Evolutionary conservation across 176 grass and related monocot species (phyloP), one percentile per base, ranked within the genome.

Genomic region (Elymus sibiricus): DNA sequence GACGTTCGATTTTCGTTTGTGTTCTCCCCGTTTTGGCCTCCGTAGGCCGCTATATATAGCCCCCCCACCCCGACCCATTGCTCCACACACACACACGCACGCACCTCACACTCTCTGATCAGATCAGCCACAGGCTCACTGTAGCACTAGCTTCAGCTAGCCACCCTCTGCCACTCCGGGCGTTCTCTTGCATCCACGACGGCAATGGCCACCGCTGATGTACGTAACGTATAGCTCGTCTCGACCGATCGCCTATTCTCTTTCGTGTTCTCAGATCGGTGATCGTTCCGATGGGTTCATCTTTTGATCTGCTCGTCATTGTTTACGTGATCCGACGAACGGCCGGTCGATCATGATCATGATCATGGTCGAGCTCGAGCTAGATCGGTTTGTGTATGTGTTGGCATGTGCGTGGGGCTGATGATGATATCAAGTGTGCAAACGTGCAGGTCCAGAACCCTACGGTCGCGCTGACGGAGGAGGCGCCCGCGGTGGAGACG

Each of bases 121-220:
- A 56, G 3, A 63, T 73, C 47, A 49, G 14, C 1, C 15, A 17
- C 46, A 22, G 51, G 0, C 1, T 72, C 69, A 13, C 68, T 1
- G 14, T 34, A 67, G 68, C 79, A 22, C 40, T 29, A 80, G 65
- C 65, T 71, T 44, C 16, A 56, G 31, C 71, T 61, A 70, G 29
- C 17, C 27, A 17, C 9, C 72, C 14, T 24, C 35, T 29, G 12
- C 38, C 70, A 15, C 70, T 27, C 24, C 6, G 70, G 37, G 1
- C 19, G 7, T 11, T 25, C 42, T 7, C 69, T 24, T 71, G 37
- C 69, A 25, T 71, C 69, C 0, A 12, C 22, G 0, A 42, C 74
- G 74, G 19, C 76, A 83, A 95, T 95, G 94, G 91, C 94, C 86
- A 85, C 94, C 0, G 94, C 80, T 31, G 86, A 95, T 14, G 69